phyloP scores from a whole-genome alignment of 2,329 filamentous ascomycete species.

The Thielaviopsis musarum region DNA sequence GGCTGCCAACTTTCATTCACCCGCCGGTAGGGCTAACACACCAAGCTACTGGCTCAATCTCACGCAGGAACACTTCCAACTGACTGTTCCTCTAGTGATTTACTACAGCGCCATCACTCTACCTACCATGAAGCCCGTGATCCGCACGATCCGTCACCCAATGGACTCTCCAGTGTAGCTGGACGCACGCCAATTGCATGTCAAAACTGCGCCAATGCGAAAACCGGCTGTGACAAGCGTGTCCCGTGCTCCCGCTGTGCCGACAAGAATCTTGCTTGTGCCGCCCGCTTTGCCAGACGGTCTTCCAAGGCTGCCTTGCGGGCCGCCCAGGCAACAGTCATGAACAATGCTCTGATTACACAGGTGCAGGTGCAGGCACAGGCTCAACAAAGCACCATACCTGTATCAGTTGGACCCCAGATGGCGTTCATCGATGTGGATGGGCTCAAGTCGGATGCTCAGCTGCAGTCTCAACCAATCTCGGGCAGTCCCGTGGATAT shows the following conservation, averaged over 20 bases:
- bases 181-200: constrained; percentile 25
- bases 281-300: constrained; percentile 32
- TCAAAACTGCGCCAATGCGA: constrained; percentile 23
- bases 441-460: constrained; percentile 9
- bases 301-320: constrained; percentile 31
- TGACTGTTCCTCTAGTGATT: constrained; percentile 22
- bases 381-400: background rate
- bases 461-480: constrained; percentile 1
- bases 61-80: background rate
- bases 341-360: constrained; percentile 1
- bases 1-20: constrained; percentile 33
- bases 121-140: constrained; percentile 35
- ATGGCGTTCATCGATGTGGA: constrained; percentile 24
- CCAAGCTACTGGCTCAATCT: background rate
- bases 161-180: constrained; percentile 25
- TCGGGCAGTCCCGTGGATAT: background rate
- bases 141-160: constrained; percentile 27
- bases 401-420: constrained; percentile 13
- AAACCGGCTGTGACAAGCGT: constrained; percentile 24
- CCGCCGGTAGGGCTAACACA: constrained; percentile 23
- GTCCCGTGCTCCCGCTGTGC: constrained; percentile 23
- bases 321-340: constrained; percentile 22
- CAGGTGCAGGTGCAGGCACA: background rate
- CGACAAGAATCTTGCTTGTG: constrained; percentile 22
- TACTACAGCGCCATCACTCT: constrained; percentile 32